Percentiles rank a stretch among this genome's conserved stretches.
phyloP scores from a whole-genome alignment of 176 grass and related monocot genomes.

The Musa schizocarpa region DNA sequence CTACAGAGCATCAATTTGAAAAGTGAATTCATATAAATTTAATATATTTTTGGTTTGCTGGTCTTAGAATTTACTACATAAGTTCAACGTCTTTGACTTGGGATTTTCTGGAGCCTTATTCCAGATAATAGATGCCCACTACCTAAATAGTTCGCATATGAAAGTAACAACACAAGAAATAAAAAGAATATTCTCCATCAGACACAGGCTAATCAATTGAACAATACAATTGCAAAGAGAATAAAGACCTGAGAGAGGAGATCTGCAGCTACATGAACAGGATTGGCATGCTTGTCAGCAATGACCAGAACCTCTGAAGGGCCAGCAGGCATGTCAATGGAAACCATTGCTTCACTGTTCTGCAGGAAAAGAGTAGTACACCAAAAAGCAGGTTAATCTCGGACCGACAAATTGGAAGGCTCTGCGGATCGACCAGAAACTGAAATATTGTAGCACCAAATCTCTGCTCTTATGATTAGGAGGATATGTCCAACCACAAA shows the following conservation, averaged over 20 bases:
- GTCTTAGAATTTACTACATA: too few relatives aligned
- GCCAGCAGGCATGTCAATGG: constrained; percentile 94
- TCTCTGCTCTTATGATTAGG: too few relatives aligned
- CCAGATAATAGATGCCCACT: not conserved
- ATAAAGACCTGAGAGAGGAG: constrained; percentile 79
- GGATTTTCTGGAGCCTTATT: not conserved
- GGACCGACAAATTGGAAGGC: too few relatives aligned
- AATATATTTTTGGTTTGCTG: too few relatives aligned
- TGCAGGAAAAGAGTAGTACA: constrained; percentile 4
- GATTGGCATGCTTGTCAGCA: constrained; percentile 71
- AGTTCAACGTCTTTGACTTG: too few relatives aligned
- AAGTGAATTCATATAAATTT: too few relatives aligned
- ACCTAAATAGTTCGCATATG: not conserved
- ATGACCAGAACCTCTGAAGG: constrained; percentile 96
- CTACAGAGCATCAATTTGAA: too few relatives aligned
- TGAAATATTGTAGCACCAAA: too few relatives aligned
- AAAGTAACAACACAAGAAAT: not conserved
- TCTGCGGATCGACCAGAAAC: too few relatives aligned
- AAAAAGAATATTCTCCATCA: not conserved
- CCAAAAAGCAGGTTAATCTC: too few relatives aligned
- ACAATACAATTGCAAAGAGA: constrained; percentile 2
- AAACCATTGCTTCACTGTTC: constrained; percentile 99
- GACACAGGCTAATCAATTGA: not conserved
- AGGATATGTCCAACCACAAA: too few relatives aligned
- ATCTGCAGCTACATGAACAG: constrained; percentile 89